Base-by-base conservation (phyloP, 805 yeast genomes). In the Saturnispora gosingensis region DNA sequence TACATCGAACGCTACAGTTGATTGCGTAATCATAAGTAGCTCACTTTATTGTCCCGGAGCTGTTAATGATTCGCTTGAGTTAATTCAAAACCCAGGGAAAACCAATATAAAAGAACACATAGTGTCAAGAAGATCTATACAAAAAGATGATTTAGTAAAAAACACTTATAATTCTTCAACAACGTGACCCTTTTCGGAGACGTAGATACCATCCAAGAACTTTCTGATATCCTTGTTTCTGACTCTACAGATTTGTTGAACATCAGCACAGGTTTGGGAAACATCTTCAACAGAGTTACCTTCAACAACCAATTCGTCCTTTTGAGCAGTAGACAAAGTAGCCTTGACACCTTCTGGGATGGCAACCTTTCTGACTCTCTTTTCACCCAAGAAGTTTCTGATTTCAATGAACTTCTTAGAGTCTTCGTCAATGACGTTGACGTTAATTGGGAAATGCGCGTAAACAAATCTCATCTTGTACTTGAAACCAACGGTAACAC, bases 401-500 rank as follows among this genome's bases (percentile, higher is more conserved):
- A 93, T 90, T 81, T 93, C 98, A 66, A 91, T 85, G 69, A 69
- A 81, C 60, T 79, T 75, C 50, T 72, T 66, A 64, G 86, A 88
- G 54, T 91, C 91, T 68, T 80, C 77, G 62, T 86, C 88, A 71
- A 86, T 72, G 64, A 89, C 74, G 81, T 90, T 91, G 65, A 93
- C 97, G 78, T 93, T 93, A 78, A 95, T 93, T 75, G 99, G 99
- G 96, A 93, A 93, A 88, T 93, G 99, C 84, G 99, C 99, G 73
- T 91, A 95, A 61, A 93, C 99, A 76, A 88, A 90, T 83, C 98
- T 89, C 97, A 93, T 85, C 87, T 93, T 93, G 93, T 93, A 93
- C 79, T 87, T 83, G 95, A 78, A 91, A 77, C 98, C 99, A 81
- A 83, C 83, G 74, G 99, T 93, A 72, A 93, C 99, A 86, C 99